A percentile compares a stretch with the other conserved stretches of the same genome.
Conservation (phyloP, 352 stramenopile genomes). For the Globisporangium cylindrosporum region DNA sequence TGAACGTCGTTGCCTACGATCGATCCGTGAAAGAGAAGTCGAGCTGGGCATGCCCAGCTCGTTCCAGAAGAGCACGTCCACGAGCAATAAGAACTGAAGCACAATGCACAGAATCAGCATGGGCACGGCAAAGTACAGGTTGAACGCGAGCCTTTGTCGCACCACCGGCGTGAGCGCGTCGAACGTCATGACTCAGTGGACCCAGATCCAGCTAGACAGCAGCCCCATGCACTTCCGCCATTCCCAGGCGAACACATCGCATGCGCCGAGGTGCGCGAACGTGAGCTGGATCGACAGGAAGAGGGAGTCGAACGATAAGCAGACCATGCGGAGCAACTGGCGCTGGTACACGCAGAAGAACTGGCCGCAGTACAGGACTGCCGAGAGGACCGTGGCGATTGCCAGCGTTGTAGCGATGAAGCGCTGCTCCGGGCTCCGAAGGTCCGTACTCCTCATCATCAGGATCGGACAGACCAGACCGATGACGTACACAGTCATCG, state of each 20-base stretch:
- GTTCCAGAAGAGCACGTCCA: slow-evolving; percentile 13
- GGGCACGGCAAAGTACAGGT: background rate
- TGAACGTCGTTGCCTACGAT: background rate
- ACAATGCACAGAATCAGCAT: slow-evolving; percentile 11
- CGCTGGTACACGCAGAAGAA: slow-evolving; percentile 20
- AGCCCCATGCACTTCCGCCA: background rate
- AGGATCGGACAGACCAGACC: slow-evolving; percentile 3
- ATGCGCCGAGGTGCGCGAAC: slow-evolving; percentile 14
- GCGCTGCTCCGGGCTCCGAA: background rate
- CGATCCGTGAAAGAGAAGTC: slow-evolving; percentile 1
- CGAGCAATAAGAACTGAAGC: slow-evolving; percentile 9
- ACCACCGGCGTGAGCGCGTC: slow-evolving; percentile 21
- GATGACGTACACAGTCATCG: slow-evolving; percentile 6
- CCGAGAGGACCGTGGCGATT: background rate
- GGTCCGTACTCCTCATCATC: background rate
- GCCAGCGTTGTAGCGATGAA: background rate
- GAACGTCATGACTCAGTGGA: slow-evolving; percentile 21
- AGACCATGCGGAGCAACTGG: slow-evolving; percentile 14
- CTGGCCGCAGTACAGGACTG: slow-evolving; percentile 11
- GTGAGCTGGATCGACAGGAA: slow-evolving; percentile 21
- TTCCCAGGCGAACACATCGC: slow-evolving; percentile 17
- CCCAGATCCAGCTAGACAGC: slow-evolving; percentile 18
- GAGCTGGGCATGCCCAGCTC: slow-evolving; percentile 11
- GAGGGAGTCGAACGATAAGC: slow-evolving; percentile 20
- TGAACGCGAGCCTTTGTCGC: slow-evolving; percentile 7